Base-by-base conservation (phyloP, 2,329 filamentous ascomycete species). In the Xylariaceae sp. region DNA sequence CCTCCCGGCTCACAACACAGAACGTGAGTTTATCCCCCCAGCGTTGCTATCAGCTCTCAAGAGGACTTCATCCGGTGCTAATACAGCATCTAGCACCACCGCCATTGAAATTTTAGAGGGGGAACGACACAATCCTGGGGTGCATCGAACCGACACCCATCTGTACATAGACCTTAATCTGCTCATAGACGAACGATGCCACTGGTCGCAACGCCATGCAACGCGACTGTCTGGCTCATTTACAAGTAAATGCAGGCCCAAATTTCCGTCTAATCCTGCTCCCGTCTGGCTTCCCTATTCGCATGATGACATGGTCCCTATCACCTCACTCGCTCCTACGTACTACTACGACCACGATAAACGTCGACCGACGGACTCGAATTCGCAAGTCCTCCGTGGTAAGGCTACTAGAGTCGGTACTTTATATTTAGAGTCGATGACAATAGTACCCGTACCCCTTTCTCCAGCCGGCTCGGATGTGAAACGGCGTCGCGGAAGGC, bases 1-100 rank as follows among this genome's bases (percentile, higher is more conserved):
- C 76, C 74, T 97, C 57, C 90, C 91, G 39, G 83, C 85, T 59
- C 92, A 88, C 39, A 86, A 88, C 67, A 79, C 95, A 60, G 88
- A 91, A 64, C 87, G 93, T 97, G 79, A 82, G 90, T 84, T 17
- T 34, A 49, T 30, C 39, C 23, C 11, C 7, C 4, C 30, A 11
- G 10, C 13, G 10, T 48, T 17, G 2, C 23, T 55, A 48, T 30
- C 7, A 13, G n/a, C 50, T 2, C 11, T n/a, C 47, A 4, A 3
- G 9, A 10, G 17, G 53, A 44, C 30, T 49, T 49, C 17, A 7
- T 55, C 10, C 9, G 39, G 50, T 58, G 51, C 69, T 72, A 47
- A 73, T 50, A 11, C 45, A 3, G 53, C 52, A 60, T 45, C 30
- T 61, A 82, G 80, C 80, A 63, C 80, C 80, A 17, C 80, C 79